Conservation (phyloP, 305 asterid genomes). For the Euphrasia arctica region DNA sequence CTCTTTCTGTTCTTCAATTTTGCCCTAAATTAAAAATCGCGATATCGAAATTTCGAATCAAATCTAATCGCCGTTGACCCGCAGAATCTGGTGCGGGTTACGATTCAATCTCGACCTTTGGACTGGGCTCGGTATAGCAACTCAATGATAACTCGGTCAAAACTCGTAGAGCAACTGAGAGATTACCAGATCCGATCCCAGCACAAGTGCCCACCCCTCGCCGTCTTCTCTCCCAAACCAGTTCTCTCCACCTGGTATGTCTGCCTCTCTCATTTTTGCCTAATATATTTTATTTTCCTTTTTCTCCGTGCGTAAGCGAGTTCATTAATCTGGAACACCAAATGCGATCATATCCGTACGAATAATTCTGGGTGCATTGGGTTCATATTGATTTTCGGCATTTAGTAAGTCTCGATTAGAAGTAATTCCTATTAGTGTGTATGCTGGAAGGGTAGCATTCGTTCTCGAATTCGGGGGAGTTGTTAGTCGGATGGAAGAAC, state of each 20-base stretch:
- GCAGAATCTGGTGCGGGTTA: constrained; percentile 1
- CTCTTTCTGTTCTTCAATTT: neutral
- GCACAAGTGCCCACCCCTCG: constrained; percentile 72
- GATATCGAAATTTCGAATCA: neutral
- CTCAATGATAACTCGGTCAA: constrained; percentile 83
- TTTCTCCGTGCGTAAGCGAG: neutral
- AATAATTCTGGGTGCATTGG: neutral
- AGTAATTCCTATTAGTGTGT: neutral
- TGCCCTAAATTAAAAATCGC: neutral
- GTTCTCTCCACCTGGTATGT: constrained; percentile 57
- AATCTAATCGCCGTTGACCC: neutral
- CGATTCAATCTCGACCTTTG: constrained; percentile 8
- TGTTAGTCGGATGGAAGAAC: too few species aligned
- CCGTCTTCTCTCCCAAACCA: constrained; percentile 76
- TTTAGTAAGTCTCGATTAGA: neutral
- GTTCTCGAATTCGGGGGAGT: neutral
- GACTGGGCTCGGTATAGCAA: constrained; percentile 13
- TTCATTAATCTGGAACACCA: neutral
- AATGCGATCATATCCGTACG: neutral
- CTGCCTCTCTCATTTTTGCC: neutral
- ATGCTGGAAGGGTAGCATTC: constrained; percentile 12
- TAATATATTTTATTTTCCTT: neutral
- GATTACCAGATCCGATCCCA: constrained; percentile 94
- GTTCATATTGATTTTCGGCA: neutral
- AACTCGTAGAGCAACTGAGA: constrained; percentile 87